Evolutionary conservation across 2,329 filamentous ascomycete genomes (phyloP).

Genomic region (Penicillium glabrum): DNA sequence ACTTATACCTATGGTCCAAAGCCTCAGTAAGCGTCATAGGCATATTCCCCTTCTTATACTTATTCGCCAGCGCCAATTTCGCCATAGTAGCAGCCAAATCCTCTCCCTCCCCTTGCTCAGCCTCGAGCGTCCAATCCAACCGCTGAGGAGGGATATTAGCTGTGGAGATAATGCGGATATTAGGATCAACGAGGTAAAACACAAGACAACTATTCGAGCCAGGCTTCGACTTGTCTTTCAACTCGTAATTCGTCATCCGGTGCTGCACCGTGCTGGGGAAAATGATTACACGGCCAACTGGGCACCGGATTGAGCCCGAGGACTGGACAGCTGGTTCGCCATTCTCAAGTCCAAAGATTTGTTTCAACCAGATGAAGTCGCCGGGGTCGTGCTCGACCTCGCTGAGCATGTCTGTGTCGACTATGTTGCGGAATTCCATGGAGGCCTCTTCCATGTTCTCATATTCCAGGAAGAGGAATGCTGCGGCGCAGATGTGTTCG

Average conservation of each 20-base stretch:
- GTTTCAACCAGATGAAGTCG: constrained; percentile 31
- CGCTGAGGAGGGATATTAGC: constrained; percentile 56
- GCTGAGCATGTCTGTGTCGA: constrained; percentile 30
- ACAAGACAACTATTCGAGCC: constrained; percentile 57
- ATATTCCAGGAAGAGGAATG: constrained; percentile 62
- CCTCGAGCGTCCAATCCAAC: constrained; percentile 41
- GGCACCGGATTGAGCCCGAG: constrained; percentile 20
- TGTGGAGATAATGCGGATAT: constrained; percentile 54
- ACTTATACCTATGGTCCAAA: constrained; percentile 31
- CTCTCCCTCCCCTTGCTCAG: constrained; percentile 31
- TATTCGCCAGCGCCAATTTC: constrained; percentile 22
- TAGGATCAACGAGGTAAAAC: constrained; percentile 61
- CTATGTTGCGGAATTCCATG: constrained; percentile 53
- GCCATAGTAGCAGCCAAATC: constrained; percentile 12
- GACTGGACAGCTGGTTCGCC: constrained; percentile 26
- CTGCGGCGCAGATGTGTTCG: constrained; percentile 64
- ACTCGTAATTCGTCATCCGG: constrained; percentile 49
- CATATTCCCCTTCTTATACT: constrained; percentile 22
- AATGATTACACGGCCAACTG: constrained; percentile 22
- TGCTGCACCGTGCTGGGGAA: constrained; percentile 50
- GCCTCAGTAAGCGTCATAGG: constrained; percentile 42
- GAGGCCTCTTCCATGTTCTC: constrained; percentile 59
- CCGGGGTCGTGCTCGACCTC: constrained; percentile 30
- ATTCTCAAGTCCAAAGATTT: constrained; percentile 29
- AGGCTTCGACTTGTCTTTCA: constrained; percentile 51